Evolutionary conservation across 495 filamentous ascomycete genomes (phyloP).

Genomic region (Penicillium canariense): DNA sequence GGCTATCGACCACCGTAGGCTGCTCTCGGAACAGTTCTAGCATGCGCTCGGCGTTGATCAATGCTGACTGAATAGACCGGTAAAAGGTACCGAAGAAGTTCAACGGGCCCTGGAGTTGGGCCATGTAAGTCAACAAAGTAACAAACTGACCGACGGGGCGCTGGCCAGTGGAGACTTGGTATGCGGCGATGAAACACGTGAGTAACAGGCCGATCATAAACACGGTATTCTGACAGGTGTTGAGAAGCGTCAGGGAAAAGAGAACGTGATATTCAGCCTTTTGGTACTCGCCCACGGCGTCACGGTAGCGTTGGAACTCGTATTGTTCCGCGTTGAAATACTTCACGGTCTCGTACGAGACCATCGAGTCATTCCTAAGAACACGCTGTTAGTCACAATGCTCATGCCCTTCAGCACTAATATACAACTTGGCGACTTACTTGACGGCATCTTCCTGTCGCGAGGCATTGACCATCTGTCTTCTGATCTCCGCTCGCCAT

Average conservation of each 20-base stretch:
- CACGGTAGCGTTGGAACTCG: constrained; percentile 83
- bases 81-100: constrained; percentile 99
- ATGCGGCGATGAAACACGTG: constrained; percentile 82
- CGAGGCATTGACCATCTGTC: constrained; percentile 91
- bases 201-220: constrained; percentile 88
- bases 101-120: constrained; percentile 85
- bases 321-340: constrained; percentile 97
- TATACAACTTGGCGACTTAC: constrained; percentile 24
- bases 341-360: constrained; percentile 97
- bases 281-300: constrained; percentile 79
- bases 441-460: constrained; percentile 96
- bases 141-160: constrained; percentile 78
- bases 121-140: constrained; percentile 80
- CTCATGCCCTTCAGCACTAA: background rate
- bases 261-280: constrained; percentile 82
- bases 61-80: constrained; percentile 87
- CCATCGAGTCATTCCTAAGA: constrained; percentile 85
- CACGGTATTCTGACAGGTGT: constrained; percentile 87
- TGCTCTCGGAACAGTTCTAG: constrained; percentile 93
- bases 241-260: constrained; percentile 87
- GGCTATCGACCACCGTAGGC: constrained; percentile 80
- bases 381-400: background rate
- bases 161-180: constrained; percentile 74
- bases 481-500: constrained; percentile 83
- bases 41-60: constrained; percentile 96